Evolutionary conservation across 75 land plant species (phyloP), one percentile per base, ranked within the genome.

Genomic region (Chamaecyparis obtusa): DNA sequence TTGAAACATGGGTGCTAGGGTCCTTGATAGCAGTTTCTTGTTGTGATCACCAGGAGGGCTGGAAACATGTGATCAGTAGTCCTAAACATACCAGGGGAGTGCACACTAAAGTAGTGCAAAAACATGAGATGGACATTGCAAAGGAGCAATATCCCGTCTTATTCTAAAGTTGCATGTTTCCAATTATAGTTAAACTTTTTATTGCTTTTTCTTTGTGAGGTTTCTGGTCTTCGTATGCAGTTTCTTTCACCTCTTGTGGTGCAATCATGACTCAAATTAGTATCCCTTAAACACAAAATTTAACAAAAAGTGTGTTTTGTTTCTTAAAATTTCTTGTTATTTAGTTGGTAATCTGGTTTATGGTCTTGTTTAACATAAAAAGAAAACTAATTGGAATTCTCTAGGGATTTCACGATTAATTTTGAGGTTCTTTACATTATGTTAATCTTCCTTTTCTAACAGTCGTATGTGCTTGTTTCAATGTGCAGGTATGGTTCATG

Each of bases 401-500:
- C 17, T 48, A 32, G 57, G 30, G 69, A 8, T 48, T 54, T 44
- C 27, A 33, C 19, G 85, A 3, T 24, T 37, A n/a, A 46, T 77
- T 33, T 77, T 79, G 24, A n/a, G 39, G 81, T 43, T 35, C 77
- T 43, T 81, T 86, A 15, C 35, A 37, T 57, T 33, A 19, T 60
- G 55, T 51, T 0, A 51, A 14, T 14, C 15, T 21, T 85, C 9
- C 69, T 75, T 37, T 35, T 11, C 15, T 86, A 30, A 67, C 74
- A 14, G 54, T 81, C 21, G 86, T 83, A 67, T 84, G 17, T 48
- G 83, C 39, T 89, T 79, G 69, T 55, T 57, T 85, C 39, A 19
- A 32, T 83, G 56, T 79, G 75, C 90, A 98, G 99, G 90, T 98
- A 37, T 93, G 94, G 91, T 95, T 95, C 87, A 98, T 97, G 99